Evolutionary conservation across 2,329 filamentous ascomycete species (phyloP).

Genomic region (Colletotrichum sp.): DNA sequence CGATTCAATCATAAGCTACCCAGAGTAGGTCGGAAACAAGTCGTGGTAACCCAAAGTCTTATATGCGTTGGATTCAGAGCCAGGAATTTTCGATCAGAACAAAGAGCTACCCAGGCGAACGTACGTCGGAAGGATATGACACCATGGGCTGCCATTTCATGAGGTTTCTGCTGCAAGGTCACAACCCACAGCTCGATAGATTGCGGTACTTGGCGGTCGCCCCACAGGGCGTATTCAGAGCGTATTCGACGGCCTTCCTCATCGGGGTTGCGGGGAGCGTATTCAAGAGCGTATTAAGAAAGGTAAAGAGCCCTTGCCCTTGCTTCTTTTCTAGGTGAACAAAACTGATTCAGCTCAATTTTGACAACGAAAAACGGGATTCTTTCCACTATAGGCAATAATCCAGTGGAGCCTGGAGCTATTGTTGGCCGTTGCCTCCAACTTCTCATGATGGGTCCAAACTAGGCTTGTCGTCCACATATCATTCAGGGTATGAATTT

Average conservation of each 20-base stretch:
- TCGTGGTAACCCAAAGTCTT: background rate
- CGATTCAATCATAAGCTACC: background rate
- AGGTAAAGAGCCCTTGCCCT: background rate
- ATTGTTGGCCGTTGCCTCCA: background rate
- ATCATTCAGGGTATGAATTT: background rate
- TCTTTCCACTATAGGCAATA: accelerated
- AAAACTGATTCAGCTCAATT: background rate
- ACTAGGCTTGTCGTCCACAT: background rate
- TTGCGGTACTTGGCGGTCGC: background rate
- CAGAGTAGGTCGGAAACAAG: background rate
- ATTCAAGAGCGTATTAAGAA: background rate
- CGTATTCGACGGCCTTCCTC: background rate
- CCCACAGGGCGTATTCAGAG: background rate
- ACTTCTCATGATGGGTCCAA: accelerated
- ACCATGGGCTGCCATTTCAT: background rate
- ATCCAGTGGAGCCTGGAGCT: background rate
- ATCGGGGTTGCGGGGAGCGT: background rate
- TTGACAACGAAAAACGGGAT: background rate
- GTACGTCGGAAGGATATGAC: background rate
- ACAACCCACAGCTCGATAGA: background rate
- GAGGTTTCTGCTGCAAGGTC: background rate
- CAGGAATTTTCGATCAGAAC: background rate
- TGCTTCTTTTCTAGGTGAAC: background rate
- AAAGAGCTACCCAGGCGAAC: background rate
- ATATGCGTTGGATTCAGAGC: background rate